Percentiles rank a stretch among this genome's conserved stretches.
These are phyloP conservation scores for Strigomonas galati DNA, from an alignment of 208 protist species.

Conservation along the genomic window DNA sequence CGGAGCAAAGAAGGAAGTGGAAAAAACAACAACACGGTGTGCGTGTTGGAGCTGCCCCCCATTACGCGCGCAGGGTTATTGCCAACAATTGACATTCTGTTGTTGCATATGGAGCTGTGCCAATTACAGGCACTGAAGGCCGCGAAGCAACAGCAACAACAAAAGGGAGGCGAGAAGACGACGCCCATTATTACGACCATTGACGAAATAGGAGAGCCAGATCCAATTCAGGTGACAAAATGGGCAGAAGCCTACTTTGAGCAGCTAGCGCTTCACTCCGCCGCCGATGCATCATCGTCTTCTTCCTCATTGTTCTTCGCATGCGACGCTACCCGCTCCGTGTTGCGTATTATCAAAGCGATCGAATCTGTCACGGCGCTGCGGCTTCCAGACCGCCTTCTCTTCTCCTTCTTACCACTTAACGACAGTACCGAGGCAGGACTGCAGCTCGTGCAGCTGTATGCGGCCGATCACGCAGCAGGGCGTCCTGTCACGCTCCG, in stretches of 20 bases:
- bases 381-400: slow-evolving; percentile 49
- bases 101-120: slow-evolving; percentile 60
- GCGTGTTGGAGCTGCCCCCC: slow-evolving; percentile 10
- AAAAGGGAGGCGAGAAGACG: not conserved
- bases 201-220: not conserved
- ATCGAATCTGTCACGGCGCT: slow-evolving; percentile 51
- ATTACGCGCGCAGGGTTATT: slow-evolving; percentile 59
- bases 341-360: slow-evolving; percentile 54
- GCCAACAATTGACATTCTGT: slow-evolving; percentile 68
- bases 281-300: not conserved
- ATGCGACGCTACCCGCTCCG: slow-evolving; percentile 67
- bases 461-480: slow-evolving; percentile 49
- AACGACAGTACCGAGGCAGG: slow-evolving; percentile 44
- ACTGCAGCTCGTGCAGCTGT: slow-evolving; percentile 39
- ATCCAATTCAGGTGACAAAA: not conserved
- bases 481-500: slow-evolving; percentile 37
- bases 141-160: not conserved
- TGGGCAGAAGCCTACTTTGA: slow-evolving; percentile 24
- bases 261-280: slow-evolving; percentile 34
- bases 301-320: slow-evolving; percentile 47
- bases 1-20: too few relatives aligned
- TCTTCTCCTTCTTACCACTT: slow-evolving; percentile 82
- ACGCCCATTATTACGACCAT: not conserved
- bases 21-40: too few relatives aligned
- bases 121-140: slow-evolving; percentile 5